Evolutionary conservation across 495 filamentous ascomycete genomes (phyloP).

Genomic region (Trichoderma orchidacearum): DNA sequence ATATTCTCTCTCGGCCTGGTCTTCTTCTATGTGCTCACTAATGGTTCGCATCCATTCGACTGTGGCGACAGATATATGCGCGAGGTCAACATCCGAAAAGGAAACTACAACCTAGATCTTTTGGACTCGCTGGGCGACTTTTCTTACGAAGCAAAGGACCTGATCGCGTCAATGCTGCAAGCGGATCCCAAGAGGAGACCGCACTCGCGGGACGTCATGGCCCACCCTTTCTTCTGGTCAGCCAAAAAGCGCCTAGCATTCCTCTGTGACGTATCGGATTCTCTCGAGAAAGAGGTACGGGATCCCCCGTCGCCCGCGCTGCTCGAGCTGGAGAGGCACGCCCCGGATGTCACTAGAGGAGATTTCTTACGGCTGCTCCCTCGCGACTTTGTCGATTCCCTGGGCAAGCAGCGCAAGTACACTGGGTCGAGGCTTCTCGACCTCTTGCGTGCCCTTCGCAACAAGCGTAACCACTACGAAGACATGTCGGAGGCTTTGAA

Average conservation of each 20-base stretch:
- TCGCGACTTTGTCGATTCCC: constrained; percentile 64
- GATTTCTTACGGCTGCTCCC: constrained; percentile 74
- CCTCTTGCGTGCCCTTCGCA: constrained; percentile 77
- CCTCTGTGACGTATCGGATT: constrained; percentile 85
- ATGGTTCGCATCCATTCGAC: constrained; percentile 87
- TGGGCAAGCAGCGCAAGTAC: constrained; percentile 94
- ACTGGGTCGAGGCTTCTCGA: constrained; percentile 72
- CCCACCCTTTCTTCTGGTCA: constrained; percentile 94
- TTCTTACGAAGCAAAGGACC: constrained; percentile 70
- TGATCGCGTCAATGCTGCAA: constrained; percentile 73
- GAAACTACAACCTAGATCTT: constrained; percentile 56
- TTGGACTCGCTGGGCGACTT: constrained; percentile 66
- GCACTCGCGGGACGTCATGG: constrained; percentile 60
- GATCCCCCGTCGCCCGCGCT: constrained; percentile 63
- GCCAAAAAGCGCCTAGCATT: constrained; percentile 77
- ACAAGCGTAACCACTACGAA: constrained; percentile 91
- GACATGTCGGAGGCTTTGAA: constrained; percentile 74
- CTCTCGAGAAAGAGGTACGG: constrained; percentile 81
- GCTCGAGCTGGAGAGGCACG: constrained; percentile 36
- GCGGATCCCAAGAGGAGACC: constrained; percentile 58
- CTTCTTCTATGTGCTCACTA: constrained; percentile 89
- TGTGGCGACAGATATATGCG: constrained; percentile 86
- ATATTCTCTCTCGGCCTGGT: constrained; percentile 94
- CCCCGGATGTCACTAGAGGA: constrained; percentile 20
- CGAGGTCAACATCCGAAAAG: constrained; percentile 91